Evolutionary conservation across 108 stramenopile species (phyloP), one percentile per base, ranked within the genome.

Genomic region (Conticribra guillardii): DNA sequence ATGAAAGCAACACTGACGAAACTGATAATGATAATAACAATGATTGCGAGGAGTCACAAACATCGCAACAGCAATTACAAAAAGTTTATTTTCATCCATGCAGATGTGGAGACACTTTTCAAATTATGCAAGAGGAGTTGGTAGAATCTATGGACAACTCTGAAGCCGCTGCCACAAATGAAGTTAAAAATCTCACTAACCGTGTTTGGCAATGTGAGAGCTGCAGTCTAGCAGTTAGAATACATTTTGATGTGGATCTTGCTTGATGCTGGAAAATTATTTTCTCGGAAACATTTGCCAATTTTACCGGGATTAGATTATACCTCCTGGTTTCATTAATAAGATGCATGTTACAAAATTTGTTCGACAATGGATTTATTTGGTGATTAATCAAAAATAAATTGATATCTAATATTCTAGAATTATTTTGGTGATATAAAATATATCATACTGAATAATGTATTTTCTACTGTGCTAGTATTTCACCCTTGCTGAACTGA

Each of bases 81-180:
- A 69, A 49, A 18, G 79, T 86, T 14, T 72, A 80, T 57, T 79
- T 85, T 33, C 76, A 87, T 69, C 64, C 74, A 22, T 90, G 89
- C 81, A 79, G 89, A 67, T 90, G 89, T 69, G 87, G 87, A 16
- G 85, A 90, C 31, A 70, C 69, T 3, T 78, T 78, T 37, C 60
- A 78, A 64, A 69, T 78, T 53, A 14, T 70, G 31, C 41, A 52
- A 50, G 67, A 76, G 27, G 75, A 76, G 21, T 49, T 76, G 34
- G 1, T 62, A 26, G 61, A 46, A 47, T 34, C 53, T 37, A 63
- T 54, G 18, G 19, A 29, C 19, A 37, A 27, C 23, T 45, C 17
- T 18, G 53, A 27, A 21, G 48, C 28, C 24, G 21, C 22, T 2
- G 15, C 32, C 4, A 8, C 4, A 19, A 26, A 21, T 24, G 27